Evolutionary conservation across 371 early-diverging fungal genomes (phyloP), one percentile per base, ranked within the genome.

Genomic region (Haplosporangium sp.): DNA sequence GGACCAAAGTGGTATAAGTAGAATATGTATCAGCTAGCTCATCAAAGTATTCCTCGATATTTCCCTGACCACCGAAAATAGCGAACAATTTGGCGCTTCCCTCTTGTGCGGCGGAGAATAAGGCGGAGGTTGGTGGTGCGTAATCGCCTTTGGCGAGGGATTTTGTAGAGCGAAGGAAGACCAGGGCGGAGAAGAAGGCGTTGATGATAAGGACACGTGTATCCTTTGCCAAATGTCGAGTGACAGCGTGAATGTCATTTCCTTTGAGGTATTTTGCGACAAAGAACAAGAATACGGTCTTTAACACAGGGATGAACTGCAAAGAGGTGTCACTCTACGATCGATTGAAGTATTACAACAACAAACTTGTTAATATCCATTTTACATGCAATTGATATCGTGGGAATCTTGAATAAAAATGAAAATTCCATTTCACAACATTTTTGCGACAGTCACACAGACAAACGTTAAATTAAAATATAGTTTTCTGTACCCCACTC

Each of bases 11-110:
- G 77, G 94, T 90, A 84, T 96, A 96, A 71, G 95, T 93, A 62
- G 86, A 87, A 86, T 91, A 93, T 50, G 95, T 88, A 70, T 90
- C 89, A 34, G 91, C 92, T 39, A 96, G 86, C 85, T 98, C 98
- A 82, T 95, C 94, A 88, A 98, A 96, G 89, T 96, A 97, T 69
- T 96, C 96, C 69, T 96, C 95, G 62, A 93, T 93, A 81, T 95
- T 96, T 83, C 98, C 98, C 88, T 98, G 98, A 61, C 98, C 98
- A 83, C 98, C 98, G 90, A 97, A 97, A 76, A 96, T 90, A 55
- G 95, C 96, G 74, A 96, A 91, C 53, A 96, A 75, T 69, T 86
- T 87, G 67, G 94, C 93, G 53, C 88, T 86, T 40, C 91, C 91
- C 47, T 90, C 83, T 39, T 83, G 83, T 60, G 91, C 92, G 65